Base-by-base conservation (phyloP, 495 filamentous ascomycete species). In the Copromyces sp. region DNA sequence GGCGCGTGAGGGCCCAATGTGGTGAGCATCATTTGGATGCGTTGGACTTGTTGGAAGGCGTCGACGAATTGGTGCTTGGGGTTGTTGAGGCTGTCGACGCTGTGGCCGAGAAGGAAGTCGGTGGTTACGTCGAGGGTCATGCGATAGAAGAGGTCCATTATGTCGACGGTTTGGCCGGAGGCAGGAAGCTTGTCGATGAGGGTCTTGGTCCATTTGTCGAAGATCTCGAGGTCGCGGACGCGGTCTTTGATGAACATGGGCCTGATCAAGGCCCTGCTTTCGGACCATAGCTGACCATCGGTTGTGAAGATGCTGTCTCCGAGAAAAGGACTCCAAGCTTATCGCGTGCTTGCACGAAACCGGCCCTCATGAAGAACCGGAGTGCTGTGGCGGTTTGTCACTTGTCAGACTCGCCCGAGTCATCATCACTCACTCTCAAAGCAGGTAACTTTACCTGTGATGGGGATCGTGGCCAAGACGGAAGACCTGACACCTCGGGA, bases 271-370 rank as follows among this genome's bases (percentile, higher is more conserved):
- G 81, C 80, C 7, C 87, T 79, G 44, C 84, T 86, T 32, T 86
- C 78, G 16, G 86, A 83, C 87, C 87, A 90, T 12, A 78, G 74
- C 68, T 84, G 79, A n/a, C 84, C 84, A 70, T 90, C 87, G 2
- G 84, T 87, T 2, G 86, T 86, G 75, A 90, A 90, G 76, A 90
- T 89, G 73, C 84, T 82, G 70, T 88, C 82, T 3, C 88, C 87
- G 6, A 90, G 80, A 69, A 89, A 89, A 8, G 84, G 84, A 65
- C 82, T 78, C 85, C 85, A 89, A 83, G 72, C 17, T 75, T 74
- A 71, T 84, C 80, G 29, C 78, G 78, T 65, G 72, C 75, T 73
- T 82, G 78, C 32, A 68, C 68, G 16, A 71, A 76, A 38, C 47
- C 76, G 32, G 72, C 73, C 24, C 72, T 71, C 47, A 71, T 14